These are phyloP conservation scores for Zopfochytrium polystomum DNA, from an alignment of 371 early-diverging fungal genomes.

Conservation along the genomic window DNA sequence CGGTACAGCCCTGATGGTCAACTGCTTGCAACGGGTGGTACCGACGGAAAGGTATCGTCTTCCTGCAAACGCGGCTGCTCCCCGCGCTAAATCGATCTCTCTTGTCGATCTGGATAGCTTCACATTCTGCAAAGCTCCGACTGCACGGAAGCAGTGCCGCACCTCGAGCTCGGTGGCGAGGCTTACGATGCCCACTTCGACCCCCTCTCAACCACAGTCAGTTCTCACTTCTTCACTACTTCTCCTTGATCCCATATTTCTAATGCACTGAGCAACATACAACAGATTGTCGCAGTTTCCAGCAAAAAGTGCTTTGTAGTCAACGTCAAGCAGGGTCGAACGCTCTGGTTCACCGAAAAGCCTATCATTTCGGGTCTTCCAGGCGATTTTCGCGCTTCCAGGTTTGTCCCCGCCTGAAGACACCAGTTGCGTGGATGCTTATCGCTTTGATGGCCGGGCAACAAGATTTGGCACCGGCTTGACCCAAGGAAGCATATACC, in stretches of 20 bases:
- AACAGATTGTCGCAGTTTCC: constrained; percentile 31
- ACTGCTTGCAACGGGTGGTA: constrained; percentile 41
- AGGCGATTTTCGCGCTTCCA: constrained; percentile 33
- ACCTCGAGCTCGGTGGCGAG: constrained; percentile 36
- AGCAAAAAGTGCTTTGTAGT: constrained; percentile 27
- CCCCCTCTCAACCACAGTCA: constrained; percentile 26
- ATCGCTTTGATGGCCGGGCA: constrained; percentile 1
- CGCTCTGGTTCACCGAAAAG: constrained; percentile 38
- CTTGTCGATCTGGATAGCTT: too few species aligned
- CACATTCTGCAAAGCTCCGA: too few species aligned
- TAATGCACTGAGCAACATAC: background rate
- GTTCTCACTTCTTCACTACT: background rate
- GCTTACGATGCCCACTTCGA: constrained; percentile 45
- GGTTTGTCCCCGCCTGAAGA: constrained; percentile 9
- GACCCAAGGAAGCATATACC: constrained; percentile 35
- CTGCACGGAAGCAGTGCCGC: constrained; percentile 23
- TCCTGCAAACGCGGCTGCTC: too few species aligned
- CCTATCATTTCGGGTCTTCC: constrained; percentile 22
- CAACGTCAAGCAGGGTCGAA: constrained; percentile 30
- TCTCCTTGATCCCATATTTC: background rate
- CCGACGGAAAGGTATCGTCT: constrained; percentile 52
- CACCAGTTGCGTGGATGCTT: background rate
- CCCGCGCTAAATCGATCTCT: too few species aligned
- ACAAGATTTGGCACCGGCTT: constrained; percentile 40
- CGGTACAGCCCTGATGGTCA: constrained; percentile 42